A percentile compares a stretch with the other conserved stretches of the same genome.
Evolutionary conservation across 257 asterid genomes (phyloP).

Genomic region (Nicotiana otophora): DNA sequence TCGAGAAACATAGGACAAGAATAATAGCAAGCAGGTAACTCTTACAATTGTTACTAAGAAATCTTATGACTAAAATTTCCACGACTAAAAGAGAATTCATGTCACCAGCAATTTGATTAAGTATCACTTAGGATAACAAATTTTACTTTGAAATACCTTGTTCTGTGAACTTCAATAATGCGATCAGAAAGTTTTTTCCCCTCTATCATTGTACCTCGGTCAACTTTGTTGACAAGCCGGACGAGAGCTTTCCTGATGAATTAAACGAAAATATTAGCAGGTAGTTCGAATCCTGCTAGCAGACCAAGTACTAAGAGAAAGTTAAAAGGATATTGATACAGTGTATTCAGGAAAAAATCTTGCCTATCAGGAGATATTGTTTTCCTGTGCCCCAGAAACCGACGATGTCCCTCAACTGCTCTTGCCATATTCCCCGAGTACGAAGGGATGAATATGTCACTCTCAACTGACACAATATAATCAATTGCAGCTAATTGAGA

Average conservation of each 20-base stretch:
- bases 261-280: neutral
- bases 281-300: neutral
- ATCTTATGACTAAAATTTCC: neutral
- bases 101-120: neutral
- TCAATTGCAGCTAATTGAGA: slow-evolving; percentile 96
- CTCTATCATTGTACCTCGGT: slow-evolving; percentile 60
- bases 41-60: neutral
- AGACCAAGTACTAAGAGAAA: neutral
- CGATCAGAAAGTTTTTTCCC: slow-evolving; percentile 50
- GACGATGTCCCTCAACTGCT: slow-evolving; percentile 97
- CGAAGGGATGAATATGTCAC: slow-evolving; percentile 86
- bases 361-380: slow-evolving; percentile 87
- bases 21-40: neutral
- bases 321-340: neutral
- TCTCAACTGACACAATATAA: slow-evolving; percentile 86
- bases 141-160: slow-evolving; percentile 37
- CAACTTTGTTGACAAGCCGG: slow-evolving; percentile 71
- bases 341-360: neutral
- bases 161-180: slow-evolving; percentile 56
- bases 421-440: slow-evolving; percentile 94
- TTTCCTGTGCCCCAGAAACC: slow-evolving; percentile 81
- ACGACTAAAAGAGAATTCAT: neutral
- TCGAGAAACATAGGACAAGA: neutral
- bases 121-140: neutral
- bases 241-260: slow-evolving; percentile 73